Percentiles rank a stretch among this genome's conserved stretches.
These are phyloP conservation scores for Dipteronia dyeriana DNA, from an alignment of 345 rosid species.

Conservation along the genomic window DNA sequence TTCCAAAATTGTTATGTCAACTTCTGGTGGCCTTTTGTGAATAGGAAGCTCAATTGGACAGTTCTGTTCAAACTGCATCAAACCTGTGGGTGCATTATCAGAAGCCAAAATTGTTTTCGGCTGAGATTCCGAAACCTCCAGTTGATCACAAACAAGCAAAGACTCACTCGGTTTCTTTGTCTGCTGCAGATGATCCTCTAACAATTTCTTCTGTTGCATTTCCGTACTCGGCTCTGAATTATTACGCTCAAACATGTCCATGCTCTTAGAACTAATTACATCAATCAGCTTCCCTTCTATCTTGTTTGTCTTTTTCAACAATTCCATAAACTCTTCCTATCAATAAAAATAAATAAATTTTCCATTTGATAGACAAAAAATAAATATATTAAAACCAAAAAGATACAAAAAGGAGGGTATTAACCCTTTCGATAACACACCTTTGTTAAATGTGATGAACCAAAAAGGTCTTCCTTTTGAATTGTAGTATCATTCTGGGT, in stretches of 20 bases:
- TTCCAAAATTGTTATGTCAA: constrained; percentile 13
- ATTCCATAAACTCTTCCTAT: constrained; percentile 23
- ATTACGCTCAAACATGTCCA: neutral
- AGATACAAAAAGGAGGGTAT: neutral
- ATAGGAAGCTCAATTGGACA: too few relatives aligned
- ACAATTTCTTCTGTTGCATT: neutral
- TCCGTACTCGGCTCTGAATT: too few relatives aligned
- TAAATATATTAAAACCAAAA: neutral
- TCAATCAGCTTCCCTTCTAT: constrained; percentile 6
- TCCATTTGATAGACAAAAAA: neutral
- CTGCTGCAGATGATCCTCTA: neutral
- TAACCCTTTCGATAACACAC: constrained; percentile 12
- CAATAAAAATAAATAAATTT: constrained; percentile 2
- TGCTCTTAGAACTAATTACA: neutral
- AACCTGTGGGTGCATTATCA: neutral
- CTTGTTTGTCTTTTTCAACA: constrained; percentile 17
- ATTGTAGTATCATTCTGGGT: neutral
- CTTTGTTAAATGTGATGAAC: constrained; percentile 21
- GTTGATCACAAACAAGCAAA: neutral
- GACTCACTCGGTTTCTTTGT: neutral
- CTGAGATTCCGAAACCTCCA: neutral
- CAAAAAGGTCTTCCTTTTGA: neutral
- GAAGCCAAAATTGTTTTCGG: constrained; percentile 8
- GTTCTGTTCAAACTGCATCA: neutral
- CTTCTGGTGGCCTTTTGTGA: constrained; percentile 15